Evolutionary conservation across 176 grass and related monocot species (phyloP).

Genomic region (Cocos nucifera): DNA sequence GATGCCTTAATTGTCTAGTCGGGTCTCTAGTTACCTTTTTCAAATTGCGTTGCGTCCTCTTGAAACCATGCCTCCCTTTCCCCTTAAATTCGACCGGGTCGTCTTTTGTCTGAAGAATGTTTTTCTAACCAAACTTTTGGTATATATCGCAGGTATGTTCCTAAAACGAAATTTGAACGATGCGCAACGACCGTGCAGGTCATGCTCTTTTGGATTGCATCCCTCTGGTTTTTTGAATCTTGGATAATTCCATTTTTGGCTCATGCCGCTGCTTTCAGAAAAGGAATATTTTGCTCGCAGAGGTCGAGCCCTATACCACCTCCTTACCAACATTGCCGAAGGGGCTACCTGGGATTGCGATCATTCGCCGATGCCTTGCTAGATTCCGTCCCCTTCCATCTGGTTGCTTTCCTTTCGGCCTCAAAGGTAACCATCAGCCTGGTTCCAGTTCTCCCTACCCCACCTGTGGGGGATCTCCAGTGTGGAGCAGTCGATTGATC

Average conservation of each 20-base stretch:
- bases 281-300: constrained; percentile 78
- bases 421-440: constrained; percentile 63
- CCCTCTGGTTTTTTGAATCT: constrained; percentile 90
- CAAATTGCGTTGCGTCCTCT: too few species aligned
- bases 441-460: constrained; percentile 47
- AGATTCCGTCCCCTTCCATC: constrained; percentile 75
- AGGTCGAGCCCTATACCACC: constrained; percentile 81
- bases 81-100: too few species aligned
- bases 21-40: too few species aligned
- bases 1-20: too few species aligned
- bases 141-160: background rate
- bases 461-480: constrained; percentile 41
- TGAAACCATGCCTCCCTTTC: too few species aligned
- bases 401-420: constrained; percentile 77
- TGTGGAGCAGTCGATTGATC: constrained; percentile 94
- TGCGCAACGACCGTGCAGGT: constrained; percentile 34
- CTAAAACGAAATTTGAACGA: background rate
- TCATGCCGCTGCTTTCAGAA: constrained; percentile 71
- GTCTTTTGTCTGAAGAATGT: too few species aligned
- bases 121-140: background rate
- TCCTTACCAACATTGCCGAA: constrained; percentile 74
- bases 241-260: constrained; percentile 96
- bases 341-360: constrained; percentile 84
- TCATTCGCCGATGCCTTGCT: constrained; percentile 74
- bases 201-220: constrained; percentile 81